A percentile compares a stretch with the other conserved stretches of the same genome.
phyloP scores from a whole-genome alignment of 345 rosid species.

The Carallia brachiata region DNA sequence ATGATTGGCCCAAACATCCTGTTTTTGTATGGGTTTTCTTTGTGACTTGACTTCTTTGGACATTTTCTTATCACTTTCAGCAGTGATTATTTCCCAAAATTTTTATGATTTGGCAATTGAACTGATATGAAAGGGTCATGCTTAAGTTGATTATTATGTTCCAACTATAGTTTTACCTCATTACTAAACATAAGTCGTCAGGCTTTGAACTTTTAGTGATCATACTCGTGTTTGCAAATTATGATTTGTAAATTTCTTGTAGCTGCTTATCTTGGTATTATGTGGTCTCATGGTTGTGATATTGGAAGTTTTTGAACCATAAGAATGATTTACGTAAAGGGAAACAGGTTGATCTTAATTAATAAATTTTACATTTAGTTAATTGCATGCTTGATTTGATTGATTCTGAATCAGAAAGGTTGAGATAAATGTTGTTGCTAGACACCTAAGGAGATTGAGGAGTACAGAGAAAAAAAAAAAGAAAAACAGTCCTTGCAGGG shows the following conservation, averaged over 20 bases:
- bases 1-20: background rate
- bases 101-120: constrained; percentile 88
- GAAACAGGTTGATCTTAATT: no score
- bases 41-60: constrained; percentile 19
- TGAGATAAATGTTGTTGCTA: constrained; percentile 14
- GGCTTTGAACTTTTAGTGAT: no score
- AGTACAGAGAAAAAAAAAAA: constrained; percentile 79
- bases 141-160: constrained; percentile 99
- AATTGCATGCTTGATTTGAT: background rate
- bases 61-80: constrained; percentile 78
- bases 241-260: no score
- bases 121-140: constrained; percentile 81
- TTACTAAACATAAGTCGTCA: no score
- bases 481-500: constrained; percentile 92
- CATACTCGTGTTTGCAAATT: no score
- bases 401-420: background rate
- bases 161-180: no score
- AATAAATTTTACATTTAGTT: no score
- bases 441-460: constrained; percentile 82
- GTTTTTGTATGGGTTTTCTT: constrained; percentile 1
- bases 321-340: no score
- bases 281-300: no score
- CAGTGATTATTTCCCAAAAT: constrained; percentile 94
- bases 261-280: no score
- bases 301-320: no score